Base-by-base conservation (phyloP, 768 basidiomycete species). In the Hericium rajendrae region DNA sequence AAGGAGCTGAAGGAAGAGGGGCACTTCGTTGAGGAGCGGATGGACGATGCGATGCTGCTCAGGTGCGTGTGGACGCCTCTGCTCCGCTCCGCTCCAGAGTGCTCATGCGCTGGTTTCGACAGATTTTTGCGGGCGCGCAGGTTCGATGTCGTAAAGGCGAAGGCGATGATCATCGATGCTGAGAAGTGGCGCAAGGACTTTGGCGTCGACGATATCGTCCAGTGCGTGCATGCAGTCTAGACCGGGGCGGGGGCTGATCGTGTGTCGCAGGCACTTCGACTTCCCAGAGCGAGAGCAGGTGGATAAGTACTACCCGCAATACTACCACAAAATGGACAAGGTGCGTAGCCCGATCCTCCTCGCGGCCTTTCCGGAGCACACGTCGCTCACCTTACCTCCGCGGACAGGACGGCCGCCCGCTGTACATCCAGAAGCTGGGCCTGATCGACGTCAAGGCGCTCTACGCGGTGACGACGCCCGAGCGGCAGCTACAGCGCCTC, bases 311-410 rank as follows among this genome's bases (percentile, higher is more conserved):
- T 98, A 97, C 67, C 94, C 94, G 2, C 93, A 95, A 66, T 97
- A 82, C 72, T 97, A 97, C 71, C 95, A 98, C 76, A 94, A 91
- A 76, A 88, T 78, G 63, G 95, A 98, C 78, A 93, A 86, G 78
- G 92, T 92, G 56, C 40, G 76, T 52, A 24, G 28, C 46, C 28
- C 18, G 11, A 39, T 22, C 13, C n/a, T 40, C 3, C n/a, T 9
- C n/a, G 15, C 16, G 43, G 10, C 32, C 9, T 32, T 32, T 10
- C 9, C 32, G 32, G 32, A 6, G 6, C 32, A n/a, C 43, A n/a
- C n/a, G 43, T n/a, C 9, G 41, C 43, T 46, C 2, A 46, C n/a
- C 43, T 46, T 2, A 46, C n/a, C 9, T 20, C n/a, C 15, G 6
- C 15, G 43, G 43, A 24, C 65, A 94, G 91, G 94, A 97, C 63